Evolutionary conservation across 176 grass and related monocot genomes (phyloP).

Genomic region (Lolium perenne): DNA sequence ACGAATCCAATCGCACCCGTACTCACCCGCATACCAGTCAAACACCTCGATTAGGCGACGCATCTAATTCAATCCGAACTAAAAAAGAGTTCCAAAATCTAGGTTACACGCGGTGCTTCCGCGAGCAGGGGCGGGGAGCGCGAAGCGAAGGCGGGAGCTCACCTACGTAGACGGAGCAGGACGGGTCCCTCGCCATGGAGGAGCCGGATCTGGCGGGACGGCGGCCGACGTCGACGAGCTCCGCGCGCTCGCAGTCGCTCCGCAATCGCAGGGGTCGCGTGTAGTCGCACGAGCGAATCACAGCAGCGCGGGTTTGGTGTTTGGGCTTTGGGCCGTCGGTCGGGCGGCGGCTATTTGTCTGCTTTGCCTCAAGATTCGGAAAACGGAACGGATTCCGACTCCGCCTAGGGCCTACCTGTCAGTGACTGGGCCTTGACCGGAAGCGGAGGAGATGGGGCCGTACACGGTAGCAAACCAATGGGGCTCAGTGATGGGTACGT

Average conservation of each 20-base stretch:
- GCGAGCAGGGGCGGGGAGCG: too few species aligned
- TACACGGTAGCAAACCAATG: not conserved
- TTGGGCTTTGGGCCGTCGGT: not conserved
- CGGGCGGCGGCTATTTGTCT: not conserved
- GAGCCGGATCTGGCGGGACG: slow-evolving; percentile 9
- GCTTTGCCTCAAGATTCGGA: slow-evolving; percentile 8
- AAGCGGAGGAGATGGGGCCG: not conserved
- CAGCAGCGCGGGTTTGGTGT: not conserved
- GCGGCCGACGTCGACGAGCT: not conserved
- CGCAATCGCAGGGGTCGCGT: not conserved
- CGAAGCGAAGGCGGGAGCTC: too few species aligned
- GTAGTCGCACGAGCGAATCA: not conserved
- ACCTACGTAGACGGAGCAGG: slow-evolving; percentile 34
- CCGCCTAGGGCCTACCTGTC: not conserved
- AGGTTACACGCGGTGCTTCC: too few species aligned
- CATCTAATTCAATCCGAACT: too few species aligned
- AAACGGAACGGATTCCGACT: not conserved
- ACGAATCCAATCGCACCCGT: not conserved
- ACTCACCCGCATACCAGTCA: too few species aligned
- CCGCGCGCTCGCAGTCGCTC: not conserved
- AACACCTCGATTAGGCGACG: too few species aligned
- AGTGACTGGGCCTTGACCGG: not conserved
- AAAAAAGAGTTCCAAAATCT: too few species aligned
- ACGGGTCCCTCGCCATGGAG: slow-evolving; percentile 59
- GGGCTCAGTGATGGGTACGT: not conserved